phyloP scores from a whole-genome alignment of 2,329 filamentous ascomycete species.

The Alternaria rosae region DNA sequence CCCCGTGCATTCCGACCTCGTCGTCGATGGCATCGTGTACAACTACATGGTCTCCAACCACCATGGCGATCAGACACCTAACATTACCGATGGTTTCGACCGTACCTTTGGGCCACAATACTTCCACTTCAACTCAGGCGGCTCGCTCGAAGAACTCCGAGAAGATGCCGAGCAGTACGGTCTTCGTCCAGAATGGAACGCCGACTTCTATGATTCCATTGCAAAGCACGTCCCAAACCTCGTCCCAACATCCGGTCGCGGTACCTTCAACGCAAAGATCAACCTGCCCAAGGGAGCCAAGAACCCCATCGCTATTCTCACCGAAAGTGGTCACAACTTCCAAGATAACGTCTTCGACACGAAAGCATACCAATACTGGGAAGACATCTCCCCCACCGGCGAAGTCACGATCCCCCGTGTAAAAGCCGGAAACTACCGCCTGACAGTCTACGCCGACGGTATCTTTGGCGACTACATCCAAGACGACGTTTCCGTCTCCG shows the following conservation, averaged over 20 bases:
- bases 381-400: slow-evolving; percentile 54
- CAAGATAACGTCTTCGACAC: slow-evolving; percentile 66
- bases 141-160: slow-evolving; percentile 54
- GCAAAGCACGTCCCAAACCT: slow-evolving; percentile 67
- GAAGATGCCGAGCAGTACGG: slow-evolving; percentile 60
- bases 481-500: slow-evolving; percentile 58
- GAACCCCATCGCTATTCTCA: slow-evolving; percentile 63
- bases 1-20: slow-evolving; percentile 68
- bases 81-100: slow-evolving; percentile 70
- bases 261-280: slow-evolving; percentile 60
- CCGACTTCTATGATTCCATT: slow-evolving; percentile 70
- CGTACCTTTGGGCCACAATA: slow-evolving; percentile 70
- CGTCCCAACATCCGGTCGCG: slow-evolving; percentile 60
- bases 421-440: slow-evolving; percentile 65
- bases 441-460: slow-evolving; percentile 69
- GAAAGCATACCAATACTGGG: slow-evolving; percentile 70
- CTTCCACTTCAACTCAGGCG: slow-evolving; percentile 68
- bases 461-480: slow-evolving; percentile 67
- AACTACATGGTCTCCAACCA: slow-evolving; percentile 66
- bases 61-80: slow-evolving; percentile 68
- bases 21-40: slow-evolving; percentile 71
- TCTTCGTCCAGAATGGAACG: slow-evolving; percentile 61
- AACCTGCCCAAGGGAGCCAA: slow-evolving; percentile 61
- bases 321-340: slow-evolving; percentile 61
- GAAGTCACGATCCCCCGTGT: slow-evolving; percentile 62